A percentile compares a stretch with the other conserved stretches of the same genome.
phyloP scores from a whole-genome alignment of 2,329 filamentous ascomycete genomes.

The Apiospora kogelbergensis region DNA sequence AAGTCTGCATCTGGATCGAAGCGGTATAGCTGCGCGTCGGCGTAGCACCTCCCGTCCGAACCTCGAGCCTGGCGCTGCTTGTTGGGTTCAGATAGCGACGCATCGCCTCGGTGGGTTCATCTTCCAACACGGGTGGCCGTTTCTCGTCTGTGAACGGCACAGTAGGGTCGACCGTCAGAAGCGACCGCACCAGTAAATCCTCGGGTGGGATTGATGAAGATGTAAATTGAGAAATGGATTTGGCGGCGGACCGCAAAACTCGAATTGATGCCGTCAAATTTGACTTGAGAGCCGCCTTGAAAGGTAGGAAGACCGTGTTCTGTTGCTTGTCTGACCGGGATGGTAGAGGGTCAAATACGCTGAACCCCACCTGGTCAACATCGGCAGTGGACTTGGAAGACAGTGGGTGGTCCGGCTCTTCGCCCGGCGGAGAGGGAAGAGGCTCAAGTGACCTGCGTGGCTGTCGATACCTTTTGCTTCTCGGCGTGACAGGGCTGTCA shows the following conservation, averaged over 20 bases:
- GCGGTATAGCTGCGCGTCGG: constrained; percentile 54
- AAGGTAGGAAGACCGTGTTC: constrained; percentile 38
- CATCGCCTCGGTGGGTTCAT: constrained; percentile 65
- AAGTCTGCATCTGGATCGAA: constrained; percentile 72
- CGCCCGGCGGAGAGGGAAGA: constrained; percentile 55
- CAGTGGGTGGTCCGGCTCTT: constrained; percentile 49
- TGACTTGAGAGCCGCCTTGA: constrained; percentile 64
- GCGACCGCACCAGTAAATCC: constrained; percentile 66
- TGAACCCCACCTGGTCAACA: constrained; percentile 48
- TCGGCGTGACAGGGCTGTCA: constrained; percentile 47
- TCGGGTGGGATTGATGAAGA: constrained; percentile 64
- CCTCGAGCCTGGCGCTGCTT: constrained; percentile 47
- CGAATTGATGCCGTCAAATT: constrained; percentile 67
- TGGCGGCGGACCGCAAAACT: constrained; percentile 63
- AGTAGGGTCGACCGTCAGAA: constrained; percentile 65
- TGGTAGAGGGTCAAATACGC: constrained; percentile 42
- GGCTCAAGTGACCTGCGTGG: constrained; percentile 54
- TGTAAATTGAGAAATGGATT: constrained; percentile 62
- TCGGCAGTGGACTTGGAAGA: constrained; percentile 40
- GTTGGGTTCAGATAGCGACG: constrained; percentile 69
- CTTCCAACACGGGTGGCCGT: constrained; percentile 60
- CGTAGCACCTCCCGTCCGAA: constrained; percentile 25
- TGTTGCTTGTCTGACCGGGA: constrained; percentile 28
- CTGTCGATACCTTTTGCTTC: constrained; percentile 41
- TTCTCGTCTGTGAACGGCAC: constrained; percentile 69